Percentiles rank a stretch among this genome's conserved stretches.
These are phyloP conservation scores for Hymenoscyphus fraxineus DNA, from an alignment of 2,329 filamentous ascomycete species.

Conservation along the genomic window DNA sequence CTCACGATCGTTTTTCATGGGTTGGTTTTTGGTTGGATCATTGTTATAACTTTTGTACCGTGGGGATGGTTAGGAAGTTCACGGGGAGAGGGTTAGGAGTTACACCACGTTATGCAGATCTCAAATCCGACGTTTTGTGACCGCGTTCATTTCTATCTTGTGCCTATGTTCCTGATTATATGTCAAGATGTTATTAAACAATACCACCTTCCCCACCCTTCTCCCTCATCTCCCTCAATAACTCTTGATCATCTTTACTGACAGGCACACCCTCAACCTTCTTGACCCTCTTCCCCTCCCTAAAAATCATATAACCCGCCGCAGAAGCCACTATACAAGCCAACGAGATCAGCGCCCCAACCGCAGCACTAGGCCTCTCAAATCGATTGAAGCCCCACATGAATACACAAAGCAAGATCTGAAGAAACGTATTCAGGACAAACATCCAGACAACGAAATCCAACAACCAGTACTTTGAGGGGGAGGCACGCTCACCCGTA, in stretches of 20 bases:
- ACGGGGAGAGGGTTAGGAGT: too few species aligned
- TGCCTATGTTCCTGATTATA: neutral
- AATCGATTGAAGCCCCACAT: slow-evolving; percentile 74
- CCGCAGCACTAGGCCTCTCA: slow-evolving; percentile 17
- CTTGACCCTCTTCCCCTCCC: slow-evolving; percentile 26
- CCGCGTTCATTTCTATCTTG: neutral
- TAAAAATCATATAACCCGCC: slow-evolving; percentile 22
- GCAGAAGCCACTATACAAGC: slow-evolving; percentile 23
- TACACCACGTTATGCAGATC: neutral
- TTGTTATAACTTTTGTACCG: too few species aligned
- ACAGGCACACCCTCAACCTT: slow-evolving; percentile 24
- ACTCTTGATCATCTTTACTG: slow-evolving; percentile 22
- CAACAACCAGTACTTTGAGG: slow-evolving; percentile 67
- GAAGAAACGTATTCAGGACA: slow-evolving; percentile 71
- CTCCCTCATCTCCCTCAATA: slow-evolving; percentile 33
- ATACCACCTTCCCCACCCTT: slow-evolving; percentile 10
- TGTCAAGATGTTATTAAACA: neutral
- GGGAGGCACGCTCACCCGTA: slow-evolving; percentile 63
- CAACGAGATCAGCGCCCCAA: slow-evolving; percentile 21
- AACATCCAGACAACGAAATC: slow-evolving; percentile 75
- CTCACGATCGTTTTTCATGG: too few species aligned
- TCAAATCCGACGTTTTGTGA: neutral
- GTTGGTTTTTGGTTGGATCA: too few species aligned
- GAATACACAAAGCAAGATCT: slow-evolving; percentile 67
- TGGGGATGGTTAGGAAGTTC: too few species aligned